Evolutionary conservation across 2,329 filamentous ascomycete genomes (phyloP), one percentile per base, ranked within the genome.

Genomic region (Aschersonia sp.): DNA sequence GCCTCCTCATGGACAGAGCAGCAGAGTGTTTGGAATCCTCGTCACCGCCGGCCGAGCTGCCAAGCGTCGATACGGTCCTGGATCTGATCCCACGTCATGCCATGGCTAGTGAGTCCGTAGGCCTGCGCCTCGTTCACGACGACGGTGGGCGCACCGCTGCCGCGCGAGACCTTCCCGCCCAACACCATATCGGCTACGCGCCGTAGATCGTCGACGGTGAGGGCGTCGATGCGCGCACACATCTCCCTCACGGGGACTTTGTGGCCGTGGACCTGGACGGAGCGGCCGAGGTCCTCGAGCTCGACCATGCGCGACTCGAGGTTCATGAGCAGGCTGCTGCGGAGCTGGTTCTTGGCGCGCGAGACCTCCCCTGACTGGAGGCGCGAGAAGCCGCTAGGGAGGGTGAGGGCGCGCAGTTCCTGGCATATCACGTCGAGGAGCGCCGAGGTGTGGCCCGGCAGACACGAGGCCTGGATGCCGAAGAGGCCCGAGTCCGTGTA

Each of bases 381-480:
- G 2, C 83, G 75, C 0, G 78, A 72, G 61, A 83, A 88, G 31
- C 89, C 89, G 0, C 73, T 77, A 48, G 89, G 84, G 30, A 87
- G 71, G 3, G 86, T 86, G 31, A 97, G 73, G 1, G 83, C 73
- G 50, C 84, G 80, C 44, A 97, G 77, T 65, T 96, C 88, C 47
- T 88, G 84, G 64, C 89, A 96, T 80, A 96, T 94, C 56, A 94
- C 87, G 58, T 96, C 87, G 28, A 98, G 78, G 87, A 96, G 96
- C 55, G 82, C 72, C 3, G 78, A 74, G 0, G 89, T 86, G 52
- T 84, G 80, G 38, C 78, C 78, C 0, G 92, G 91, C 35, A 82
- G 77, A 67, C 92, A 98, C 31, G 84, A 84, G 0, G 88, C 85
- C 1, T 85, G 84, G 61, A 98, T 96, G 54, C 92, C 92, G 60